A percentile compares a stretch with the other conserved stretches of the same genome.
phyloP scores from a whole-genome alignment of 192 early-diverging fungal species.

The Backusella australiensis region DNA sequence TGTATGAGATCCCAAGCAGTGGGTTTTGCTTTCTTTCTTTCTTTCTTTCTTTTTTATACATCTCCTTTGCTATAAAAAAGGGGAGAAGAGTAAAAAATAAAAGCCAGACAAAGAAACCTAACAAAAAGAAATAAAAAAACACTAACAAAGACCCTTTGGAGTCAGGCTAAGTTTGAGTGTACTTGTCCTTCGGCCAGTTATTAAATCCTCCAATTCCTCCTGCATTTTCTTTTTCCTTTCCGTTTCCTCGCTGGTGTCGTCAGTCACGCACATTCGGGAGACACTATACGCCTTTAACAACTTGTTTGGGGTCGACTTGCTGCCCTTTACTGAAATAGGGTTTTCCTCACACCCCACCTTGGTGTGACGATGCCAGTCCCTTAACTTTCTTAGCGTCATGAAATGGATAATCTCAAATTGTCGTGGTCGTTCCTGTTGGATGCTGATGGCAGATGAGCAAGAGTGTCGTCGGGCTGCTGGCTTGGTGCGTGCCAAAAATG shows the following conservation, averaged over 20 bases:
- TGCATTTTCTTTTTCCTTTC: constrained; percentile 14
- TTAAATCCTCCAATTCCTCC: constrained; percentile 31
- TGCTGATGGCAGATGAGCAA: constrained; percentile 1
- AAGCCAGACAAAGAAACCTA: no score
- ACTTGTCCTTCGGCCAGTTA: constrained; percentile 27
- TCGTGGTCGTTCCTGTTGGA: not conserved
- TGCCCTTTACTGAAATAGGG: not conserved
- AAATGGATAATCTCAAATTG: not conserved
- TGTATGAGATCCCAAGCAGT: not conserved
- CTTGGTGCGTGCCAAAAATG: not conserved
- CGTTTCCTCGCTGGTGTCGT: not conserved
- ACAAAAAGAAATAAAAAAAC: not conserved
- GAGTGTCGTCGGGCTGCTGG: constrained; percentile 16
- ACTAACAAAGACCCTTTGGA: constrained; percentile 16
- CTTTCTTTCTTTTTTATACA: not conserved
- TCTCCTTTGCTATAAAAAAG: not conserved
- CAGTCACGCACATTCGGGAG: not conserved
- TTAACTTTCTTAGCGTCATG: not conserved
- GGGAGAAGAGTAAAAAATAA: not conserved
- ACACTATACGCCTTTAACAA: constrained; percentile 23
- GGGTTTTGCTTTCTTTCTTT: not conserved
- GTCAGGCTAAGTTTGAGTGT: constrained; percentile 37
- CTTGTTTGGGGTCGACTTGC: constrained; percentile 23
- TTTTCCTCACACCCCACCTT: not conserved
- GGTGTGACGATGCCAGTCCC: not conserved